Percentiles rank a stretch among this genome's conserved stretches.
Evolutionary conservation across 345 rosid species (phyloP).

Genomic region (Excoecaria cochinchinensis): DNA sequence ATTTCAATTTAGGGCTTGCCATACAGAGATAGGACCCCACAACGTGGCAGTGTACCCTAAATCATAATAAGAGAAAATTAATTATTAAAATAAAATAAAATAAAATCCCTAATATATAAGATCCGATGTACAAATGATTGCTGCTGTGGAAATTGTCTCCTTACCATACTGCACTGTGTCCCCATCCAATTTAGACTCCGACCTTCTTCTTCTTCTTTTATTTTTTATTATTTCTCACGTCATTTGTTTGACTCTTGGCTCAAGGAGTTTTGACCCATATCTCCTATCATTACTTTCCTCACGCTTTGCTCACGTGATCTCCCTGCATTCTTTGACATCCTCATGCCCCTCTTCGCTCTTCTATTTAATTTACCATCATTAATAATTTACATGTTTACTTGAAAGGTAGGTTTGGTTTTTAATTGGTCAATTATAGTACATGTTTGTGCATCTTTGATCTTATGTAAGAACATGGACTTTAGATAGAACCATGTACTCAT

Average conservation of each 20-base stretch:
- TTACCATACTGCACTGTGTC: constrained; percentile 30
- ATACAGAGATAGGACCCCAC: constrained; percentile 7
- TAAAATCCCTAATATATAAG: background rate
- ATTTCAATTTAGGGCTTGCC: constrained; percentile 7
- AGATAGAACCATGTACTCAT: too few relatives aligned
- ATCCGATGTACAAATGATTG: constrained; percentile 56
- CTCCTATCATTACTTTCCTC: constrained; percentile 17
- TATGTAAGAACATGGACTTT: background rate
- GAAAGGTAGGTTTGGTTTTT: background rate
- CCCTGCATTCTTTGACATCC: background rate
- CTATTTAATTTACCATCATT: background rate
- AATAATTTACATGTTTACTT: background rate
- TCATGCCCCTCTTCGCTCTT: background rate
- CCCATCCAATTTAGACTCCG: constrained; percentile 12
- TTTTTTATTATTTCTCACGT: constrained; percentile 18
- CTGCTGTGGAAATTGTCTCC: constrained; percentile 41
- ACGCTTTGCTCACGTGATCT: constrained; percentile 39
- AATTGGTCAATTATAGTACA: background rate
- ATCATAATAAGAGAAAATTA: background rate
- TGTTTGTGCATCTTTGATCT: background rate
- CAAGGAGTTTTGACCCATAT: background rate
- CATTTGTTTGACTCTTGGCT: constrained; percentile 20
- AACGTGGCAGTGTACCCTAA: background rate
- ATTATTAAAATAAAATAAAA: background rate
- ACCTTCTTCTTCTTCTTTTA: background rate